Evolutionary conservation across 345 rosid species (phyloP).

Genomic region (Salix viminalis): DNA sequence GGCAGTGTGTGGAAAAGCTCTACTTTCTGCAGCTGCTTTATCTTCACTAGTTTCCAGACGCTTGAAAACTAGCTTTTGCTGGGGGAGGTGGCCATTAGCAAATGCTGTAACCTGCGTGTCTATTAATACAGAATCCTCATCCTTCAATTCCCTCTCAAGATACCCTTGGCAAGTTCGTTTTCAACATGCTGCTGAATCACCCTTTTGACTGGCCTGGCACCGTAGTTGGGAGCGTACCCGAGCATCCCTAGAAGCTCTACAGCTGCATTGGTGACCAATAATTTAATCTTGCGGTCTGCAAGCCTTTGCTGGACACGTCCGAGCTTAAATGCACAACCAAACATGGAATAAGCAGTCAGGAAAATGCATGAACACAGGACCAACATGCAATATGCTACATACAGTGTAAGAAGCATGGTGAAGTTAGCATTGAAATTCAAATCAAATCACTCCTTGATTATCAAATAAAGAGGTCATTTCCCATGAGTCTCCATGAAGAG

Average conservation of each 20-base stretch:
- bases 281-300: slow-evolving; percentile 79
- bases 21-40: slow-evolving; percentile 30
- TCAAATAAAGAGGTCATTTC: background rate
- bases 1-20: slow-evolving; percentile 28
- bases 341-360: background rate
- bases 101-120: slow-evolving; percentile 75
- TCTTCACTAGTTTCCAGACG: slow-evolving; percentile 32
- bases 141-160: slow-evolving; percentile 88
- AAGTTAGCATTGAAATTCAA: background rate
- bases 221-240: slow-evolving; percentile 92
- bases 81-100: slow-evolving; percentile 75
- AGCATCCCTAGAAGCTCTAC: slow-evolving; percentile 76
- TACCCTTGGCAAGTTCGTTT: slow-evolving; percentile 95
- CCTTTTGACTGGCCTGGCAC: slow-evolving; percentile 96
- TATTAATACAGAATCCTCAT: slow-evolving; percentile 57
- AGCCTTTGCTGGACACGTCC: slow-evolving; percentile 86
- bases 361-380: background rate
- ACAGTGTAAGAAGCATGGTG: background rate
- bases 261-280: slow-evolving; percentile 65
- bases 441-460: background rate
- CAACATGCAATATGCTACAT: background rate
- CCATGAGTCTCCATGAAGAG: background rate
- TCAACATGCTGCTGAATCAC: slow-evolving; percentile 93
- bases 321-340: slow-evolving; percentile 47
- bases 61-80: slow-evolving; percentile 72